These are phyloP conservation scores for Moniliophthora roreri DNA, from an alignment of 1,284 basidiomycete genomes.

Conservation along the genomic window DNA sequence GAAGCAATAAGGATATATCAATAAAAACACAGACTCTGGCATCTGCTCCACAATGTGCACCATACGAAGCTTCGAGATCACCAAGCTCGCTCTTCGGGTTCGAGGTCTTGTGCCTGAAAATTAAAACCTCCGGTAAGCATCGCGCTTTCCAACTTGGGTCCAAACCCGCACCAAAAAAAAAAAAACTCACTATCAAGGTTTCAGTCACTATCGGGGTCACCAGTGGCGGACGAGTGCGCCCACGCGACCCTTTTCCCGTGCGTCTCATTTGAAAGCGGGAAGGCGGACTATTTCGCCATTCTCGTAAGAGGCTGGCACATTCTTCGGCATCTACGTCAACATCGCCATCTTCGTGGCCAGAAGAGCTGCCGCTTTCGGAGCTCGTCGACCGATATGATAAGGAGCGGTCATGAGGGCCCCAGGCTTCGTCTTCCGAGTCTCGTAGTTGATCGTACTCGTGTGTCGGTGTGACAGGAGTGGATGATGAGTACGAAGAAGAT, in stretches of 20 bases:
- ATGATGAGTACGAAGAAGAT: not conserved
- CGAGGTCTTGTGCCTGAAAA: too few species aligned
- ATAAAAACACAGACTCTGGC: too few species aligned
- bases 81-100: too few species aligned
- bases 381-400: not conserved
- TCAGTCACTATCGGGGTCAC: not conserved
- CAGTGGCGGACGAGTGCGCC: not conserved
- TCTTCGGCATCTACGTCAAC: not conserved
- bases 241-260: conserved; percentile 2
- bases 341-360: not conserved
- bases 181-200: not conserved
- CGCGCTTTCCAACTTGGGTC: not conserved
- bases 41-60: too few species aligned
- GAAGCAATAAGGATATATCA: too few species aligned
- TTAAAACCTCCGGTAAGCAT: not conserved
- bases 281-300: not conserved
- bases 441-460: not conserved
- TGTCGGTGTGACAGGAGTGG: not conserved
- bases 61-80: too few species aligned
- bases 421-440: not conserved
- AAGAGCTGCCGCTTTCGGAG: not conserved
- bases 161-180: not conserved
- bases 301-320: not conserved
- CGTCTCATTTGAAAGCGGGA: conserved; percentile 2
- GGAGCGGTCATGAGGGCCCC: not conserved